A percentile compares a stretch with the other conserved stretches of the same genome.
Conservation (phyloP, 352 stramenopile species). For the Phytophthora fragariaefolia region DNA sequence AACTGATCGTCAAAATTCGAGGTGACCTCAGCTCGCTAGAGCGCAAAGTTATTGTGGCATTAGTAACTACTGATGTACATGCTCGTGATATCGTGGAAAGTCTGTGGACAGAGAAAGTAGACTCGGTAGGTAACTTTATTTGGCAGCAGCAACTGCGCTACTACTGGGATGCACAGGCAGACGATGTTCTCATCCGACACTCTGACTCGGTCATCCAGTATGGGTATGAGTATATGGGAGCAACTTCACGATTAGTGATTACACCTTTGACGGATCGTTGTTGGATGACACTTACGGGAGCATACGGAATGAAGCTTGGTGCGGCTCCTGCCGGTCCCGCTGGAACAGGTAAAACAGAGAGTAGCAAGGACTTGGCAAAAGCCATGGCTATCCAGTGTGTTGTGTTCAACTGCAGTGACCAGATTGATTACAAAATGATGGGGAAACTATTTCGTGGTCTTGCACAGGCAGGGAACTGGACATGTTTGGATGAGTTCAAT, state of each 20-base stretch:
- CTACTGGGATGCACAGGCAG: conserved; percentile 91
- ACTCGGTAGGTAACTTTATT: conserved; percentile 89
- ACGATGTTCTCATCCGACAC: conserved; percentile 92
- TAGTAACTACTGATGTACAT: conserved; percentile 94
- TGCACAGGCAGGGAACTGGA: conserved; percentile 91
- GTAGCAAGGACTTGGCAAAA: conserved; percentile 95
- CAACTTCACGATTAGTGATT: conserved; percentile 88
- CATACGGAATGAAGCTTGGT: conserved; percentile 93
- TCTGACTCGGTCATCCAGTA: conserved; percentile 91
- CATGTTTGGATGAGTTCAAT: conserved; percentile 95
- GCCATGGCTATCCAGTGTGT: conserved; percentile 94
- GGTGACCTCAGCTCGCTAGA: conserved; percentile 88
- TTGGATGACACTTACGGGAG: conserved; percentile 96
- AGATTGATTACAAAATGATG: conserved; percentile 98
- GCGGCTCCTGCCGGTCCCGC: conserved; percentile 93
- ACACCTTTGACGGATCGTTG: conserved; percentile 94
- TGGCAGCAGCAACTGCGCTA: conserved; percentile 96
- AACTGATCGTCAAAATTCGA: conserved; percentile 93
- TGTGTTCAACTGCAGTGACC: conserved; percentile 97
- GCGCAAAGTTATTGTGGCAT: conserved; percentile 93
- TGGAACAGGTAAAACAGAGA: conserved; percentile 97
- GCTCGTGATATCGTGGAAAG: conserved; percentile 89
- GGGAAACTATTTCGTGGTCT: conserved; percentile 95
- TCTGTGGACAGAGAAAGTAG: conserved; percentile 72
- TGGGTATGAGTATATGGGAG: conserved; percentile 96